Evolutionary conservation across 345 rosid species (phyloP), one percentile per base, ranked within the genome.

Genomic region (Noccaea caerulescens): DNA sequence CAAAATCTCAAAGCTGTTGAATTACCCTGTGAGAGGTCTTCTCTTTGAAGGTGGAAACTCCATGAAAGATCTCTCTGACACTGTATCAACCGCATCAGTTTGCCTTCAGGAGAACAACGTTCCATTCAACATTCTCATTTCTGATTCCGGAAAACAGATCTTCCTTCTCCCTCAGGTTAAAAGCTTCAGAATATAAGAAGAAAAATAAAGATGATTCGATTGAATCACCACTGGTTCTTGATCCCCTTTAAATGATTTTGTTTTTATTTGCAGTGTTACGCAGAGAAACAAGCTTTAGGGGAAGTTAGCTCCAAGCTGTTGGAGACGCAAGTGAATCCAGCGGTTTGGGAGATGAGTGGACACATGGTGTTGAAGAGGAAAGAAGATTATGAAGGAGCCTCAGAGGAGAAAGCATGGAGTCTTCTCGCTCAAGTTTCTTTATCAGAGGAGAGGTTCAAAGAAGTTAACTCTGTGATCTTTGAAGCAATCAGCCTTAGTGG

Each of bases 291-390:
- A 74, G 99, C 99, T 56, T 83, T 91, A 30, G 98, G 97, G 43
- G 96, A 88, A 79, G 98, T 94, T 61, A 86, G 89, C 72, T 20
- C 83, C 0, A 84, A 88, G 78, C 80, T 94, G 47, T 80, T 91
- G 62, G 97, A 94, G 53, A 94, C 99, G 10, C 97, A 94, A 69
- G 99, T 94, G 79, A 94, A 91, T 77, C 97, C 97, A 64, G 99
- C 99, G 2, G 99, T 94, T 34, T 91, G 97, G 97, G 98, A 94
- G 61, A 94, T 94, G 12, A 91, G 97, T 50, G 99, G 99, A n/a
- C 99, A 94, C 66, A 91, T 94, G 79, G 99, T 94, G 68, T 63
- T 94, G 45, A 91, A 94, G 84, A 88, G 92, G 84, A 94, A 81
- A 85, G 78, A 85, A 71, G 98, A 94, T 79, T 94, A 71, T 3